Base-by-base conservation (phyloP, 2,329 filamentous ascomycete genomes). In the Phyllosticta ampelicida region DNA sequence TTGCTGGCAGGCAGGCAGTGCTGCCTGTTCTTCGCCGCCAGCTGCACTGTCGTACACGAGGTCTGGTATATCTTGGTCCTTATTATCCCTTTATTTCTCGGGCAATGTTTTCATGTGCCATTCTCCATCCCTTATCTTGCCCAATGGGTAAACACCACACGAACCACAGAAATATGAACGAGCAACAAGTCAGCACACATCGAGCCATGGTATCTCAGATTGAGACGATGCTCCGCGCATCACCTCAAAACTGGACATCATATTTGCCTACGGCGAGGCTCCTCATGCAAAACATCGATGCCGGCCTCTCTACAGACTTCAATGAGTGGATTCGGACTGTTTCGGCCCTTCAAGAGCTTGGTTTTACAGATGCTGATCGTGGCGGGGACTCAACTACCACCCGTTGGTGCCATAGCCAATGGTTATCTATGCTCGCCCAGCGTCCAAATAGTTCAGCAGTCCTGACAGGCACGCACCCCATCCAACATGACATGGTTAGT, bases 391-490 rank as follows among this genome's bases (percentile, higher is more conserved):
- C 61, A 48, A 78, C 79, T 62, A 68, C 81, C 56, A 72, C 74
- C 9, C 70, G 75, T 11, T 81, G 77, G 75, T 79, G 78, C 61
- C 69, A 79, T 58, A 67, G 71, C 50, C 72, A 78, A 56, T 77
- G 75, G 71, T 67, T 80, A 26, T 65, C 68, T 29, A 64, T 81
- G 10, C 67, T 78, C 9, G 70, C 75, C 57, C 66, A 72, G 29
- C 73, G 78, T 54, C 71, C 77, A 10, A 68, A 74, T 1, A 74
- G 77, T 61, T 67, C 75, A 16, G 70, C 72, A 1, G 69, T 74
- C 2, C 68, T 79, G 48, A 68, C 66, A 63, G 71, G 77, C 78
- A 65, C 63, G 71, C 64, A 50, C 36, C 3, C 21, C 28, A 19
- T 51, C 48, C 56, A 57, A 19, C 6, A 26, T 29, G 49, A 21